phyloP scores from a whole-genome alignment of 129 eudicot genomes.

The Logfia minima region DNA sequence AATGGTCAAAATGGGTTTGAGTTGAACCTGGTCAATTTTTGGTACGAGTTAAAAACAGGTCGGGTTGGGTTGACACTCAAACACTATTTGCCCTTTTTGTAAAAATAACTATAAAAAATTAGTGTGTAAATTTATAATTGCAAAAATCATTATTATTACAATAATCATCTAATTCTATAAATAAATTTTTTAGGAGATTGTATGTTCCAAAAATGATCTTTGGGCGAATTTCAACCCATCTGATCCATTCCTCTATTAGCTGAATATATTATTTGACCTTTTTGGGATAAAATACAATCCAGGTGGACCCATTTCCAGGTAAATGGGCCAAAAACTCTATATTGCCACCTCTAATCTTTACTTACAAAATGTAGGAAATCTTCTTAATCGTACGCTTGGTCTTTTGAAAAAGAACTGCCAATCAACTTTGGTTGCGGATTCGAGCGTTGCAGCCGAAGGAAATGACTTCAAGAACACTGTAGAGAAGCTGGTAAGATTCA shows the following conservation, averaged over 20 bases:
- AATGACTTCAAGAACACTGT: constrained; percentile 71
- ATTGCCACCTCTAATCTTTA: not conserved
- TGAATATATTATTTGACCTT: not conserved
- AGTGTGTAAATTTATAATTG: too few species aligned
- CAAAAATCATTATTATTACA: not conserved
- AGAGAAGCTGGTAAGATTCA: constrained; percentile 67
- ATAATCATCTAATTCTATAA: too few species aligned
- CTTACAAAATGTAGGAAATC: constrained; percentile 61
- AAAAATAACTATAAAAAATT: too few species aligned
- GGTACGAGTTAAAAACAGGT: not conserved
- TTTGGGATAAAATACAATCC: not conserved
- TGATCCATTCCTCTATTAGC: not conserved
- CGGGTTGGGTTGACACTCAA: not conserved
- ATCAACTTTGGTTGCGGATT: constrained; percentile 77
- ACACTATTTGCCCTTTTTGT: not conserved
- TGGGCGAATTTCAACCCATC: not conserved
- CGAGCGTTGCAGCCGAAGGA: constrained; percentile 85
- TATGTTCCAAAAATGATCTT: not conserved
- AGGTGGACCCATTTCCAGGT: not conserved
- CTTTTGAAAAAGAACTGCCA: constrained; percentile 91
- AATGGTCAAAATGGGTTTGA: not conserved
- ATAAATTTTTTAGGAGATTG: not conserved
- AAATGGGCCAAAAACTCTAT: not conserved
- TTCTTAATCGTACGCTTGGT: constrained; percentile 98
- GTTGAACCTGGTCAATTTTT: not conserved